Evolutionary conservation across 441 rosid species (phyloP).

Genomic region (Eruca vesicaria): DNA sequence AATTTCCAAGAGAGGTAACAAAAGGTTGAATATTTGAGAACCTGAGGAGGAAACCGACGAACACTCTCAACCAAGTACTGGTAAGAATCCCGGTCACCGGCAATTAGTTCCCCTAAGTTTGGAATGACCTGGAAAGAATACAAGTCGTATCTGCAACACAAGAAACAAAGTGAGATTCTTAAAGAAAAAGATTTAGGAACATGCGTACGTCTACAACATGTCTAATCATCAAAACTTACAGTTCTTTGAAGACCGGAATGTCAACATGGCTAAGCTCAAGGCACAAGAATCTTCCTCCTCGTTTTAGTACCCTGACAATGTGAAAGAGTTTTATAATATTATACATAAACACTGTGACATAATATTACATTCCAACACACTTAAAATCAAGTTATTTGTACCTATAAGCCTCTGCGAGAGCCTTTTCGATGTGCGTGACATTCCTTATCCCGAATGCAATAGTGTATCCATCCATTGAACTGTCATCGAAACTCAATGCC

Average conservation of each 20-base stretch:
- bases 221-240: background rate
- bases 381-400: background rate
- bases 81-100: constrained; percentile 78
- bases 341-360: background rate
- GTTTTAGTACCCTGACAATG: background rate
- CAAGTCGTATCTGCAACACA: constrained; percentile 66
- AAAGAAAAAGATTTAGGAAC: background rate
- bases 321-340: background rate
- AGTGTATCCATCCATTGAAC: constrained; percentile 90
- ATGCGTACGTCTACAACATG: background rate
- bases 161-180: background rate
- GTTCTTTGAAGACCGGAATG: background rate
- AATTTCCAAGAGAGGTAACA: background rate
- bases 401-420: constrained; percentile 89
- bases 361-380: background rate
- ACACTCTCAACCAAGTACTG: constrained; percentile 92
- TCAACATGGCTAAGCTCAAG: background rate
- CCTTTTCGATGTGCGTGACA: constrained; percentile 94
- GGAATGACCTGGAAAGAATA: constrained; percentile 87
- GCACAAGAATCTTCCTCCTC: background rate
- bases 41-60: constrained; percentile 88
- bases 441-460: constrained; percentile 96
- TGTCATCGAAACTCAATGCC: constrained; percentile 67
- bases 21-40: constrained; percentile 6
- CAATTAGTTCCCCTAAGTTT: constrained; percentile 71